A percentile compares a stretch with the other conserved stretches of the same genome.
phyloP scores from a whole-genome alignment of 768 basidiomycete genomes.

The Kwoniella sp. region DNA sequence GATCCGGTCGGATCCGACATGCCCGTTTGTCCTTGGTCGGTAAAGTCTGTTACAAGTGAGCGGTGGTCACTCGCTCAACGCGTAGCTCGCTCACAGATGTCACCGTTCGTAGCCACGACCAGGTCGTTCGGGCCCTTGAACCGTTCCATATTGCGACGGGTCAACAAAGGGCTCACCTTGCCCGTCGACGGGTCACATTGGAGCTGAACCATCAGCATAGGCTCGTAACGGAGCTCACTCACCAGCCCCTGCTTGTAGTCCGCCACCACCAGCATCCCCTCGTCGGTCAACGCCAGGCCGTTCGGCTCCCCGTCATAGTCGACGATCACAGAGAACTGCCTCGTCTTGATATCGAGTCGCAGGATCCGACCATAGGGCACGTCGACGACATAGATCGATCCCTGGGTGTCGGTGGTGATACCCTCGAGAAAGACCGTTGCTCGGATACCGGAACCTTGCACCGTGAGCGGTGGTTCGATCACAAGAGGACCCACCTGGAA shows the following conservation, averaged over 20 bases:
- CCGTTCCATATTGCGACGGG: constrained; percentile 20
- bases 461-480: no score
- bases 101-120: constrained; percentile 15
- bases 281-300: constrained; percentile 16
- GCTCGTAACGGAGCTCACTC: not conserved
- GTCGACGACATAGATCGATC: constrained; percentile 22
- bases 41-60: constrained; percentile 17
- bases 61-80: not conserved
- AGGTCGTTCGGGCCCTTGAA: constrained; percentile 28
- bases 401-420: constrained; percentile 20
- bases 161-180: constrained; percentile 3
- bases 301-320: constrained; percentile 25
- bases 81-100: constrained; percentile 23
- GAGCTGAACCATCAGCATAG: constrained; percentile 6
- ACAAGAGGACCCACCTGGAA: not conserved
- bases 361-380: constrained; percentile 22
- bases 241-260: constrained; percentile 28
- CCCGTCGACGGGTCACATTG: constrained; percentile 11
- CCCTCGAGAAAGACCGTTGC: constrained; percentile 24
- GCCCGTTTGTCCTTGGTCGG: constrained; percentile 32
- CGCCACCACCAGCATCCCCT: constrained; percentile 20
- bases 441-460: not conserved
- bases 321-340: constrained; percentile 1
- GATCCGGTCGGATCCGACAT: constrained; percentile 26
- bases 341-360: not conserved